Evolutionary conservation across 163 green algal genomes (phyloP), one percentile per base, ranked within the genome.

Genomic region (Botryococcus braunii): DNA sequence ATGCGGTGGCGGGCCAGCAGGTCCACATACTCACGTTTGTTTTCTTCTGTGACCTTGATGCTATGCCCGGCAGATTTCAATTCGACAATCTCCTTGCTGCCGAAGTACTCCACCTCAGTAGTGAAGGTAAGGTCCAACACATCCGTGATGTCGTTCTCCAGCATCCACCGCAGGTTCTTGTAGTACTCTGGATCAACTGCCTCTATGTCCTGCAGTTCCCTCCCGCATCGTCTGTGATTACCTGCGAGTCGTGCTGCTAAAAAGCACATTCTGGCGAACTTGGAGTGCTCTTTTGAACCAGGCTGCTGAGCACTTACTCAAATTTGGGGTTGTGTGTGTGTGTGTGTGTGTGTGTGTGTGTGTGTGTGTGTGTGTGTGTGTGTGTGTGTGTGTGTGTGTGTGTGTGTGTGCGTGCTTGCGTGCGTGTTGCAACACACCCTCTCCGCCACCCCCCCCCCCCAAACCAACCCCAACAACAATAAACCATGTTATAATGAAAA

Each of bases 11-110:
- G 79, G 0, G 94, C 87, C 38, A 97, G 80, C 34, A 96, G 82
- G 74, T 96, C 85, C 46, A 99, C 92, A 74, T 99, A 99, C 68
- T 95, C 87, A 38, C 77, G 71, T 83, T 98, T 99, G 83, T 97
- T 99, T 55, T 82, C 82, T 70, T 98, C 88, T 5, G 91, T 98
- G 5, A 96, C 89, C 66, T 75, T 77, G 60, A 96, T 82, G 70
- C 91, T 78, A 25, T 82, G 76, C 43, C 94, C 94, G 8, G 86
- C 84, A 29, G 85, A 77, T 41, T 85, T 89, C 5, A 96, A 77
- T 70, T 96, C 89, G 31, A 89, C 76, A 31, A 88, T 27, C 73
- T 89, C 73, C 66, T 86, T 95, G 49, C 84, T 79, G 34, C 91
- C 92, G 71, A 97, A 98, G 75, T 93, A 96, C 72, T 97, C 90